Evolutionary conservation across 805 yeast species (phyloP).

Genomic region (Schizosaccharomyces osmophilus): DNA sequence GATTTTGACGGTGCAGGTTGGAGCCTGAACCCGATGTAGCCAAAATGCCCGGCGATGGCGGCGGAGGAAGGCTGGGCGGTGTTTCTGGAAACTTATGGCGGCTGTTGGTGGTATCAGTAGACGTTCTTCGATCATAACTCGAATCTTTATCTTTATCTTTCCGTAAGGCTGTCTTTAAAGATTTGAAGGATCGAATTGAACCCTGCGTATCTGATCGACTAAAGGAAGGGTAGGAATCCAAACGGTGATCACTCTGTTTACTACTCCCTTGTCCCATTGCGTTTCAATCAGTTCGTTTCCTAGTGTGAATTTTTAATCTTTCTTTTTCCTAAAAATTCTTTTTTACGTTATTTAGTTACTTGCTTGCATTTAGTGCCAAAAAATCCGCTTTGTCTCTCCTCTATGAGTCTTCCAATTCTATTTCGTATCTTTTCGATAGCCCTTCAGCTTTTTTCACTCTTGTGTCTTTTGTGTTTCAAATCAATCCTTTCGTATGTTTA

Average conservation of each 20-base stretch:
- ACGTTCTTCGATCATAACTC: neutral
- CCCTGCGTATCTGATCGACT: constrained; percentile 1
- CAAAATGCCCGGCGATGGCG: neutral
- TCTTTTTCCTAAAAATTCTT: neutral
- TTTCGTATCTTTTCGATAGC: neutral
- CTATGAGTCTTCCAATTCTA: neutral
- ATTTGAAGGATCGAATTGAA: neutral
- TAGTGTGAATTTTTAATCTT: neutral
- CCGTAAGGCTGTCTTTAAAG: neutral
- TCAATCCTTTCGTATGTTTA: neutral
- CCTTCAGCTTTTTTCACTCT: neutral
- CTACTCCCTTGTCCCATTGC: constrained; percentile 1
- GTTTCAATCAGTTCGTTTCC: neutral
- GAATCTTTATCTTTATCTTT: neutral
- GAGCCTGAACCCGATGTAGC: neutral
- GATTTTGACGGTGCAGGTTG: no score
- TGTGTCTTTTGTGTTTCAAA: neutral
- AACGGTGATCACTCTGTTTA: neutral
- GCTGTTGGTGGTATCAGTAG: neutral
- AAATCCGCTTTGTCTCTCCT: neutral
- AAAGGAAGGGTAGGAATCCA: constrained; percentile 1
- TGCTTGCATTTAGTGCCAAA: neutral
- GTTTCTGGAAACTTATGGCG: neutral
- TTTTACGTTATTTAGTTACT: neutral
- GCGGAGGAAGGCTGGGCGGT: neutral